These are phyloP conservation scores for Stephanodiscus triporus DNA, from an alignment of 108 stramenopile species.

Conservation along the genomic window DNA sequence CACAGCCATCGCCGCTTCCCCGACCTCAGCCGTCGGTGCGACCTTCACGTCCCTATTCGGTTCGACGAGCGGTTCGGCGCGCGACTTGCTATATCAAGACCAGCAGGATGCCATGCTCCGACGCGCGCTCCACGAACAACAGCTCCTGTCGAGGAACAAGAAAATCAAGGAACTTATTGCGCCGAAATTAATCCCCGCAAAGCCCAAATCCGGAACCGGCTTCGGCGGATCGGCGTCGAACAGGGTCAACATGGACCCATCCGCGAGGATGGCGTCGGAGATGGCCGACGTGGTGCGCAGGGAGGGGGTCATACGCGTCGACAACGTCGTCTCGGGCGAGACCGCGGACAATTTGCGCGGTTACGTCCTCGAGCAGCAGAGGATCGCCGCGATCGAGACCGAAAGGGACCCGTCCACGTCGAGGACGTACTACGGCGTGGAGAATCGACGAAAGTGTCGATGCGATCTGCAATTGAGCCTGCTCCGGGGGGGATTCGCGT, in stretches of 20 bases:
- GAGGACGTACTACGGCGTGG: constrained; percentile 48
- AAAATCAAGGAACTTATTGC: constrained; percentile 21
- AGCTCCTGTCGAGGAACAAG: constrained; percentile 11
- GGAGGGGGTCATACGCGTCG: constrained; percentile 53
- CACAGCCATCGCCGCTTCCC: no score
- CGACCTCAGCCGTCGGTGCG: no score
- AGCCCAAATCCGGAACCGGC: constrained; percentile 41
- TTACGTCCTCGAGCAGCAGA: constrained; percentile 39
- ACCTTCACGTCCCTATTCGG: no score
- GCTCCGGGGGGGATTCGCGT: constrained; percentile 21
- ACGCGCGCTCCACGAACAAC: constrained; percentile 47
- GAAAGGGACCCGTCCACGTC: constrained; percentile 12
- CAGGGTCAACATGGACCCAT: constrained; percentile 4
- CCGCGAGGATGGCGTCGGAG: constrained; percentile 28
- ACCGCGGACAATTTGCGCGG: constrained; percentile 36
- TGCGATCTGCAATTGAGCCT: constrained; percentile 59
- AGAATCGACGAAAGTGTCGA: constrained; percentile 46
- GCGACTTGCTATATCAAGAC: constrained; percentile 57
- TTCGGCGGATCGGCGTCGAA: constrained; percentile 34
- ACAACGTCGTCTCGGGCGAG: constrained; percentile 31
- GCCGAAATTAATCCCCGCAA: constrained; percentile 35
- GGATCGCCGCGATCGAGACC: constrained; percentile 33
- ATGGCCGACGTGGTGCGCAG: constrained; percentile 42
- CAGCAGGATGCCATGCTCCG: constrained; percentile 55
- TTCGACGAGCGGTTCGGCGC: no score